Base-by-base conservation (phyloP, 2,329 filamentous ascomycete genomes). In the Blastomyces emzantsi region DNA sequence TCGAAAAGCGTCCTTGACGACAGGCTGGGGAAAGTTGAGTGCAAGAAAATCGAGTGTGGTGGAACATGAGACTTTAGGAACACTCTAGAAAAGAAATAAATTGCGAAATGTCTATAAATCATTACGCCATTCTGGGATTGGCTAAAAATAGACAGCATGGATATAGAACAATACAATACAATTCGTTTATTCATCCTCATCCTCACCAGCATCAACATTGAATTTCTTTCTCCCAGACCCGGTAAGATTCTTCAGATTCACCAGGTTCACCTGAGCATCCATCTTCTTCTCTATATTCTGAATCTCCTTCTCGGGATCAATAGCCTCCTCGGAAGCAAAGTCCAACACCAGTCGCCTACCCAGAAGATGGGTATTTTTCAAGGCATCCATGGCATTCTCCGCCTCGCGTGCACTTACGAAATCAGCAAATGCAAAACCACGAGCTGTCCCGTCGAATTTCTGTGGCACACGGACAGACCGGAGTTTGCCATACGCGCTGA, bases 241-340 rank as follows among this genome's bases (percentile, higher is more conserved):
- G 67, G 89, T 93, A 73, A 97, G 87, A 75, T 91, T 88, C 78
- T 96, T 91, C 72, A 96, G 81, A 70, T 90, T 90, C 72, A 97
- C 89, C 79, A 92, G 94, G 79, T 95, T 90, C 75, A 90, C 85
- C 79, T 97, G 93, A 65, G 88, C 86, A 66, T 90, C 90, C 73
- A 95, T 89, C 83, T 97, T 99, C 83, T 90, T 90, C 79, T 96
- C 90, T 89, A 99, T 96, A 80, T 91, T 93, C 75, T 90, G 88
- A 73, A 99, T 94, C 79, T 97, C 92, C 77, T 92, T 91, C 80
- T 99, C 94, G 2, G 94, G 88, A 79, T 97, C 92, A 69, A 94
- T 83, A 49, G 90, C 85, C 71, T 97, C 94, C 67, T 88, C 90
- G 71, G 91, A 88, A 49, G 92, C 93, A 78, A 92, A 97, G 74